These are phyloP conservation scores for Neostapfia colusana DNA, from an alignment of 176 grass and related monocot genomes.

Conservation along the genomic window DNA sequence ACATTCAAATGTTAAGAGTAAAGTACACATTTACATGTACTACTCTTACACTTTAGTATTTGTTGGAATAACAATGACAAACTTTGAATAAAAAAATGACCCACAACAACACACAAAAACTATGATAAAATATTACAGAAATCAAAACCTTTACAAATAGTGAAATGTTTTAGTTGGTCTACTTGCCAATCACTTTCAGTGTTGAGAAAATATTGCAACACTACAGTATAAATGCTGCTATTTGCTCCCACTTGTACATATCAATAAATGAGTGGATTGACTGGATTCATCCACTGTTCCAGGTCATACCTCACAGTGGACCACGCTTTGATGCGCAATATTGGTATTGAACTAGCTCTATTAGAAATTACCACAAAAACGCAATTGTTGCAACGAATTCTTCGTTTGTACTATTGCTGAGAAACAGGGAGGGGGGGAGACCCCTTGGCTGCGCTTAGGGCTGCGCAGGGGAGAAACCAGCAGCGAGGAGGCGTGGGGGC, in stretches of 20 bases:
- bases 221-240: neutral
- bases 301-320: constrained; percentile 13
- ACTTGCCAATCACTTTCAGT: neutral
- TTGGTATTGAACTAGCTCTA: neutral
- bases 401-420: neutral
- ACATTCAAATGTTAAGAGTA: neutral
- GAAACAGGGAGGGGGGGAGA: too few species aligned
- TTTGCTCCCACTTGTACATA: neutral
- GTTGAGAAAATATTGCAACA: neutral
- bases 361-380: neutral
- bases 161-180: neutral
- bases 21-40: constrained; percentile 4
- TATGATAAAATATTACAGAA: neutral
- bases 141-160: neutral
- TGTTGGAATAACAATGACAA: neutral
- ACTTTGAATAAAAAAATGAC: constrained; percentile 13
- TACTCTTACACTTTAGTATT: neutral
- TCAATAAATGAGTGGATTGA: neutral
- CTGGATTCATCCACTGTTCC: neutral
- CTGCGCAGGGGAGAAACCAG: too few species aligned
- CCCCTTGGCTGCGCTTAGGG: too few species aligned
- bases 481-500: too few species aligned
- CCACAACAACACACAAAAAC: neutral
- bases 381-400: neutral
- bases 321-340: neutral